Evolutionary conservation across 2,329 filamentous ascomycete species (phyloP).

Genomic region (Penicillium sp.): DNA sequence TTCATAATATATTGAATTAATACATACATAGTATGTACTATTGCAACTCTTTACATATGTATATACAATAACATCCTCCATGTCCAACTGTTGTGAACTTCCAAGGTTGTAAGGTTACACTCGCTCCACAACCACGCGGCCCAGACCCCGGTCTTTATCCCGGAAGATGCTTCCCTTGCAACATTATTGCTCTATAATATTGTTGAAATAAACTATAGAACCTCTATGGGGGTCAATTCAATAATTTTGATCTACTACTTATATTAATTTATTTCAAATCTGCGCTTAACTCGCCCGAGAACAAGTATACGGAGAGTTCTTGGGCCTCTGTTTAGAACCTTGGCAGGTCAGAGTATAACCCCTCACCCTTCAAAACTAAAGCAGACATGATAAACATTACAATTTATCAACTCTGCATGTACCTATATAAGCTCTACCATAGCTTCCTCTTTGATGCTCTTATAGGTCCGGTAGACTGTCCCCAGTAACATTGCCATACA

Average conservation of each 20-base stretch:
- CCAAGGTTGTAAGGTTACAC: background rate
- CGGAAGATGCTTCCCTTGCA: background rate
- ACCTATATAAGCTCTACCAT: background rate
- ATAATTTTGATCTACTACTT: background rate
- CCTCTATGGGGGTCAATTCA: background rate
- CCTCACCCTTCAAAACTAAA: background rate
- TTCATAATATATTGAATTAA: background rate
- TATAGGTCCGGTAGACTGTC: background rate
- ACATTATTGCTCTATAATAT: background rate
- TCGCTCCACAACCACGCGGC: conserved; percentile 13
- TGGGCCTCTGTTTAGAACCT: background rate
- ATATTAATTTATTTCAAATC: background rate
- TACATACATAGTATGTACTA: background rate
- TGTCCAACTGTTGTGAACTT: background rate
- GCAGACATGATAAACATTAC: background rate
- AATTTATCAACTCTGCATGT: background rate
- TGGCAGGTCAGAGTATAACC: conserved; percentile 2
- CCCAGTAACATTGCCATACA: background rate
- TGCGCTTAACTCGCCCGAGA: background rate
- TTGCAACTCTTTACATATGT: background rate
- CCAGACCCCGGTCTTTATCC: conserved; percentile 8
- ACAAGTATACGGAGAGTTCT: background rate
- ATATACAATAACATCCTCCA: background rate
- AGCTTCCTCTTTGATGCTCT: background rate
- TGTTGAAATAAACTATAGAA: background rate